Conservation (phyloP, 805 yeast genomes). For the Wickerhamomyces ciferrii region DNA sequence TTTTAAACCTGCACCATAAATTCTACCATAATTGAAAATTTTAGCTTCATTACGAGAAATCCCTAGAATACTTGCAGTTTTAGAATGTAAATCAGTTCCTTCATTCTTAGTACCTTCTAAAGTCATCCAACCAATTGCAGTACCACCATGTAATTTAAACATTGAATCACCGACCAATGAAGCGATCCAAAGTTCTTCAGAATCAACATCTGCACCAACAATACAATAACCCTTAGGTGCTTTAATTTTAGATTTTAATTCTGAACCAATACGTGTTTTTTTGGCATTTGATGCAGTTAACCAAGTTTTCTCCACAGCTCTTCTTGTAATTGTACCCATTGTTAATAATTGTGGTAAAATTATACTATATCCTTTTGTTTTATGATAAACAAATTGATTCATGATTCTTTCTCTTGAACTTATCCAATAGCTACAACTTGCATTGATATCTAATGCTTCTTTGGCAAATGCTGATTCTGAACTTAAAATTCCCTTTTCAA, state of each 20-base stretch:
- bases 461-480: slow-evolving; percentile 71
- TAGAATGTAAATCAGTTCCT: slow-evolving; percentile 93
- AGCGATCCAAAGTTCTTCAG: slow-evolving; percentile 98
- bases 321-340: slow-evolving; percentile 95
- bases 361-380: slow-evolving; percentile 30
- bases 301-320: slow-evolving; percentile 98
- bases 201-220: slow-evolving; percentile 98
- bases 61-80: slow-evolving; percentile 85
- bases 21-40: slow-evolving; percentile 92
- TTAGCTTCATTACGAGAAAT: slow-evolving; percentile 91
- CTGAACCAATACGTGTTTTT: slow-evolving; percentile 81
- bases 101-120: slow-evolving; percentile 89
- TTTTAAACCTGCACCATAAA: slow-evolving; percentile 94
- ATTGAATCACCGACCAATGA: slow-evolving; percentile 90
- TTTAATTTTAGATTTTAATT: slow-evolving; percentile 75
- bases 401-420: slow-evolving; percentile 81
- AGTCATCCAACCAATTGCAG: slow-evolving; percentile 99
- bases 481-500: slow-evolving; percentile 67
- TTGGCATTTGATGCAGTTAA: slow-evolving; percentile 95
- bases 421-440: slow-evolving; percentile 88
- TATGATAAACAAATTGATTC: slow-evolving; percentile 79
- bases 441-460: slow-evolving; percentile 73
- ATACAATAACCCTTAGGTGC: slow-evolving; percentile 89
- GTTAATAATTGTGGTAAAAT: slow-evolving; percentile 81
- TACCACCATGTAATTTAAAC: slow-evolving; percentile 87